Evolutionary conservation across 2,329 filamentous ascomycete species (phyloP).

Genomic region (Botrytis tulipae): DNA sequence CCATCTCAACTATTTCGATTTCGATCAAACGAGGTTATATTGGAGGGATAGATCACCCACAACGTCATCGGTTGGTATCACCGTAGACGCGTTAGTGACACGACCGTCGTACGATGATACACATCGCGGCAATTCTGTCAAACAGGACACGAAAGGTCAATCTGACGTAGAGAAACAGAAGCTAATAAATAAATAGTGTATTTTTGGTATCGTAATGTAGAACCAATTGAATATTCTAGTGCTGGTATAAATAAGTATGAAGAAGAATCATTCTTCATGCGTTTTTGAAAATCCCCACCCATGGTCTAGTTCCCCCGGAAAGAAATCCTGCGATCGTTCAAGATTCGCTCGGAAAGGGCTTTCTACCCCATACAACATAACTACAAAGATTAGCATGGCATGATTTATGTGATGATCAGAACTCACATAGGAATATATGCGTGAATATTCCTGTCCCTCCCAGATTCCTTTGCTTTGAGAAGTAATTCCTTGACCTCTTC

Average conservation of each 20-base stretch:
- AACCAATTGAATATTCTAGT: constrained; percentile 1
- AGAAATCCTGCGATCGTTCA: not conserved
- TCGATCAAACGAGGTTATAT: not conserved
- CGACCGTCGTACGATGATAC: not conserved
- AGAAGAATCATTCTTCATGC: not conserved
- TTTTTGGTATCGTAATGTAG: not conserved
- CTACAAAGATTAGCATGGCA: not conserved
- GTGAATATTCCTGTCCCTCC: constrained; percentile 4
- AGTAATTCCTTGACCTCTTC: constrained; percentile 1
- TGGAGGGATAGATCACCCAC: not conserved
- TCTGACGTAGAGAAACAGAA: not conserved
- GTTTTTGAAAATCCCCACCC: not conserved
- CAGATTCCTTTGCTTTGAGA: not conserved
- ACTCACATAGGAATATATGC: constrained; percentile 12
- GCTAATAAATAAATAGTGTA: not conserved
- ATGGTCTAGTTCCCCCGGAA: not conserved
- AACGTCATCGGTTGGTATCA: not conserved
- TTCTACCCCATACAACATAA: constrained; percentile 14
- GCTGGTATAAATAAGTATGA: not conserved
- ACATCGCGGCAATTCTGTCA: constrained; percentile 9
- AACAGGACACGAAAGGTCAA: not conserved
- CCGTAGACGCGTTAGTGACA: constrained; percentile 1
- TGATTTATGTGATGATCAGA: not conserved
- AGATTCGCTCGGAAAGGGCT: not conserved
- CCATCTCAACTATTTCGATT: not conserved